Evolutionary conservation across 2,329 filamentous ascomycete species (phyloP).

Genomic region (Microdochium bolleyi): DNA sequence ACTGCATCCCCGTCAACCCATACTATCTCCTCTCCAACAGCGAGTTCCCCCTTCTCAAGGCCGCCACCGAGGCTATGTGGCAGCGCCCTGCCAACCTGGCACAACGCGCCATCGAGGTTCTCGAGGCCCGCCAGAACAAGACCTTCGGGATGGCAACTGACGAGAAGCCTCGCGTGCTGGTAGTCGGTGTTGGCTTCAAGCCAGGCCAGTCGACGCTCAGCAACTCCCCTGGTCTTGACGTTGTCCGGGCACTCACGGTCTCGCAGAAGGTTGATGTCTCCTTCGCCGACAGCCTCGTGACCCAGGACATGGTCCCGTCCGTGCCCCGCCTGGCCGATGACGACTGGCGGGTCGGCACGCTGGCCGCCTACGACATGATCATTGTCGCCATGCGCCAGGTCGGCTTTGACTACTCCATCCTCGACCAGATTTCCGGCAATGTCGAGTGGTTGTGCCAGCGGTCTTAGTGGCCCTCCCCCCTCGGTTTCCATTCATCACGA

Average conservation of each 20-base stretch:
- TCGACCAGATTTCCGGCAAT: slow-evolving; percentile 12
- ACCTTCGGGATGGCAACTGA: not conserved
- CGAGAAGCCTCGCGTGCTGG: slow-evolving; percentile 24
- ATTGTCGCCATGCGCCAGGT: slow-evolving; percentile 33
- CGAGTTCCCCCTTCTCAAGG: slow-evolving; percentile 35
- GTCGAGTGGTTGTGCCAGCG: not conserved
- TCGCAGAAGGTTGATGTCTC: slow-evolving; percentile 29
- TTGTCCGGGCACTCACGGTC: slow-evolving; percentile 26
- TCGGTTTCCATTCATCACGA: not conserved
- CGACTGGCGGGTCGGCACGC: slow-evolving; percentile 26
- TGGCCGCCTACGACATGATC: slow-evolving; percentile 33
- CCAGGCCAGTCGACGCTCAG: slow-evolving; percentile 36
- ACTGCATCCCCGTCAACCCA: slow-evolving; percentile 49
- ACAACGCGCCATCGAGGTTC: slow-evolving; percentile 21
- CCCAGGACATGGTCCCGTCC: slow-evolving; percentile 29
- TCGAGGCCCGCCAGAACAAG: slow-evolving; percentile 8
- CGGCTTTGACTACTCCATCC: slow-evolving; percentile 29
- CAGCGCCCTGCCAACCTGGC: slow-evolving; percentile 31
- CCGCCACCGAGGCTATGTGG: slow-evolving; percentile 34
- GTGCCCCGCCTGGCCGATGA: slow-evolving; percentile 26
- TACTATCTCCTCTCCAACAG: slow-evolving; percentile 42
- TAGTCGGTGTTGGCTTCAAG: slow-evolving; percentile 43
- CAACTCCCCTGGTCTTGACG: slow-evolving; percentile 37
- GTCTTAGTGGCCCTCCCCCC: too few species aligned
- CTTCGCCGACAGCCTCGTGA: slow-evolving; percentile 35